These are phyloP conservation scores for Ganoderma multipileum DNA, from an alignment of 1,284 basidiomycete genomes.

Conservation along the genomic window DNA sequence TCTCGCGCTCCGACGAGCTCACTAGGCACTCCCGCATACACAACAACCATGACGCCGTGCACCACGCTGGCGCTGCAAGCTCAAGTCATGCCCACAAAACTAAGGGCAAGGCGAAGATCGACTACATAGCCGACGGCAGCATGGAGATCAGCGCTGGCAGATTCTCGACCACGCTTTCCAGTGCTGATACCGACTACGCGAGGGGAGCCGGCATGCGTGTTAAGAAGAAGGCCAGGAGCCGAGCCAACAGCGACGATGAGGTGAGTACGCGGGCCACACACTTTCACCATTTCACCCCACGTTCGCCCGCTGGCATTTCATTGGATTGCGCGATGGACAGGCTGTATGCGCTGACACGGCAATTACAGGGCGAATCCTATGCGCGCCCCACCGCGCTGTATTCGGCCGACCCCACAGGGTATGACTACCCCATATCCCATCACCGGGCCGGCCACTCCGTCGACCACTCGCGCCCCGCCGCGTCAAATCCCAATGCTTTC, in stretches of 20 bases:
- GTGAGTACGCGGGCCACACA: constrained; percentile 46
- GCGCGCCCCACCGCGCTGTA: constrained; percentile 69
- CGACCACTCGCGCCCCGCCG: constrained; percentile 36
- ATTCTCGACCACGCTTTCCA: constrained; percentile 25
- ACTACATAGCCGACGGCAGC: constrained; percentile 47
- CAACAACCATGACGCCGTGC: constrained; percentile 50
- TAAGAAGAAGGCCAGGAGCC: constrained; percentile 79
- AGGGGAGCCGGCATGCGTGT: constrained; percentile 32
- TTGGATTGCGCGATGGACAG: constrained; percentile 13
- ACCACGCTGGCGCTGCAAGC: constrained; percentile 31
- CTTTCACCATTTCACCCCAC: constrained; percentile 8
- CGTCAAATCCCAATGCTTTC: constrained; percentile 61
- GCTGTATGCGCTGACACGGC: constrained; percentile 13
- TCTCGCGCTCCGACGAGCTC: constrained; percentile 96
- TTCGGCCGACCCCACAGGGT: constrained; percentile 53
- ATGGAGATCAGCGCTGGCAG: constrained; percentile 29
- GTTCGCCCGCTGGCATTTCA: constrained; percentile 1
- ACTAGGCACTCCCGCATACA: constrained; percentile 97
- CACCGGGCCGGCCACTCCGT: constrained; percentile 32
- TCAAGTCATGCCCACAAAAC: constrained; percentile 36
- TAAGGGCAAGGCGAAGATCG: constrained; percentile 41
- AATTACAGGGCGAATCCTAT: constrained; percentile 63
- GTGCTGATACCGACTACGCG: constrained; percentile 27
- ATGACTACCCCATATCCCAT: constrained; percentile 38
- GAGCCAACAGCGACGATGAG: constrained; percentile 83